Evolutionary conservation across 164 flowering plant species (phyloP).

Genomic region (Brasenia schreberi): DNA sequence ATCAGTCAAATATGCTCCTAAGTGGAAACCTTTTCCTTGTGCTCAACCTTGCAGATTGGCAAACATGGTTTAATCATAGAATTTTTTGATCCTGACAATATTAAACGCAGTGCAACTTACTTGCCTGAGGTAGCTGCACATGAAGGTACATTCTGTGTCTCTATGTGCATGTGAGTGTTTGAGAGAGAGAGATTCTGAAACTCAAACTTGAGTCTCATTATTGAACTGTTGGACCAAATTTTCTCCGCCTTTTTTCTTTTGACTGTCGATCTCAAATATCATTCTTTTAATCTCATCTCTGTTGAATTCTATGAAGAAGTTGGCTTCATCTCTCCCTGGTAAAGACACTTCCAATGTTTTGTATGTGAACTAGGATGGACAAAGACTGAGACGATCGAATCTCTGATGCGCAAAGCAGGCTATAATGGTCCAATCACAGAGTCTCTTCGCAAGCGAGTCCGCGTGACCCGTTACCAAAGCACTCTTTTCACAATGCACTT

Average conservation of each 20-base stretch:
- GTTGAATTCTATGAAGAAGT: neutral
- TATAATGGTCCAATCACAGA: slow-evolving; percentile 64
- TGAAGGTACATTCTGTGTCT: slow-evolving; percentile 51
- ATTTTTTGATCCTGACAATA: slow-evolving; percentile 79
- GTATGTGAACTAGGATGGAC: slow-evolving; percentile 53
- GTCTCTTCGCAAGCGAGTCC: slow-evolving; percentile 48
- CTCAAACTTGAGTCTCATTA: no score
- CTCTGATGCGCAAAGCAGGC: slow-evolving; percentile 90
- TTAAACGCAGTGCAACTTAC: slow-evolving; percentile 86
- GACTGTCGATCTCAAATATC: neutral
- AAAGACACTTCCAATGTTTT: neutral
- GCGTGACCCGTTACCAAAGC: slow-evolving; percentile 86
- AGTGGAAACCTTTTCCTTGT: neutral
- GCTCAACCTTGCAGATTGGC: slow-evolving; percentile 49
- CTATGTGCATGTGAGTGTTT: neutral
- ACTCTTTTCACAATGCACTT: slow-evolving; percentile 74
- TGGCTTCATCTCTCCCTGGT: no score
- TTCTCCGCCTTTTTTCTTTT: neutral
- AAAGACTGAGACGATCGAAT: slow-evolving; percentile 69
- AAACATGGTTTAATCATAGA: slow-evolving; percentile 95
- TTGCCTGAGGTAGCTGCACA: slow-evolving; percentile 94
- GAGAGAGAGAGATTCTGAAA: neutral
- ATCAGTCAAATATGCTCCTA: neutral
- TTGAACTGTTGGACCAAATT: no score
- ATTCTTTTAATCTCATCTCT: no score